A percentile compares a stretch with the other conserved stretches of the same genome.
Evolutionary conservation across 192 early-diverging fungal genomes (phyloP).

Genomic region (Coemansia sp.): DNA sequence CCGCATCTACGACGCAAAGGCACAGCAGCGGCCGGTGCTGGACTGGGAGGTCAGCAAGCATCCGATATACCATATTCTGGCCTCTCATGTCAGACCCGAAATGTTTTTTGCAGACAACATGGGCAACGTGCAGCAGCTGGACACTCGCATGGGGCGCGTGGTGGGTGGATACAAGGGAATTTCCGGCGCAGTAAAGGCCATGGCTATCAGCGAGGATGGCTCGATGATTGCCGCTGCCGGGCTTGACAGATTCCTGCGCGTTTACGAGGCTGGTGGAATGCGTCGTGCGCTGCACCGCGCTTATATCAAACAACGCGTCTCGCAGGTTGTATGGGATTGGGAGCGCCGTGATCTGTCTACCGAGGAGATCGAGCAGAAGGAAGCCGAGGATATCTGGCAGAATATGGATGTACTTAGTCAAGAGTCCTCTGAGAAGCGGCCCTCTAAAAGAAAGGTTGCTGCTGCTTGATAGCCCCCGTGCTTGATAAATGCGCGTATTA

Average conservation of each 20-base stretch:
- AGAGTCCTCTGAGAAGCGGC: background rate
- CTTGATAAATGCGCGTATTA: background rate
- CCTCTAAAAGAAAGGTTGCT: slow-evolving; percentile 12
- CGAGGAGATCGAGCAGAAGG: slow-evolving; percentile 48
- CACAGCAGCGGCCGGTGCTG: slow-evolving; percentile 66
- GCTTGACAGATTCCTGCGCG: slow-evolving; percentile 74
- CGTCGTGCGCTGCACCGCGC: slow-evolving; percentile 61
- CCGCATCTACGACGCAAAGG: slow-evolving; percentile 79
- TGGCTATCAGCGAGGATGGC: slow-evolving; percentile 60
- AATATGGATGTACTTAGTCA: slow-evolving; percentile 36
- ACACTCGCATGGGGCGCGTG: slow-evolving; percentile 59
- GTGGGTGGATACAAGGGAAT: slow-evolving; percentile 65
- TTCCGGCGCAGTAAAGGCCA: slow-evolving; percentile 35
- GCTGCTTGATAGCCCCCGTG: background rate
- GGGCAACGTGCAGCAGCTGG: slow-evolving; percentile 61
- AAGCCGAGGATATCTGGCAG: slow-evolving; percentile 71
- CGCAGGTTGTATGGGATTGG: slow-evolving; percentile 65
- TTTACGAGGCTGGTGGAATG: slow-evolving; percentile 63
- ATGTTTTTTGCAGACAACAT: slow-evolving; percentile 66
- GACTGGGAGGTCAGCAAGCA: slow-evolving; percentile 66
- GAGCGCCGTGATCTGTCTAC: slow-evolving; percentile 30
- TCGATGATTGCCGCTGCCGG: slow-evolving; percentile 63
- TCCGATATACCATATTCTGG: slow-evolving; percentile 60
- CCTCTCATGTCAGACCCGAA: slow-evolving; percentile 56
- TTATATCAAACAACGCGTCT: slow-evolving; percentile 78